Percentiles rank a stretch among this genome's conserved stretches.
These are phyloP conservation scores for Metarhizium album DNA, from an alignment of 2,329 filamentous ascomycete genomes.

Conservation along the genomic window DNA sequence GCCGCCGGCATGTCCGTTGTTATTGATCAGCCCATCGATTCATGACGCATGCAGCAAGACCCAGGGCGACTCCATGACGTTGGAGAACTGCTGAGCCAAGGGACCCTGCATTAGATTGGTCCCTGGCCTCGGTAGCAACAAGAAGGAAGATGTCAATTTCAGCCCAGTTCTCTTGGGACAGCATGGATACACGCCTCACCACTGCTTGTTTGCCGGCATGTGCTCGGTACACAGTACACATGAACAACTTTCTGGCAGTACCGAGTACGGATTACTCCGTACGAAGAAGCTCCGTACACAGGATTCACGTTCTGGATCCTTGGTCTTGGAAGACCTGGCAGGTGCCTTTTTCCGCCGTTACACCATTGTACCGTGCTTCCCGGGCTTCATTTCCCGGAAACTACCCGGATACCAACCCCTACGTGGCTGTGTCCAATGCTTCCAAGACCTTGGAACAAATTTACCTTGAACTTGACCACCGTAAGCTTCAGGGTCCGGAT, in stretches of 20 bases:
- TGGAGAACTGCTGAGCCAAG: background rate
- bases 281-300: too few relatives aligned
- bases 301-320: background rate
- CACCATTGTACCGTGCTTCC: background rate
- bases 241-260: background rate
- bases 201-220: background rate
- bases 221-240: background rate
- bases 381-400: conserved; percentile 6
- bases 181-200: background rate
- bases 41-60: background rate
- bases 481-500: background rate
- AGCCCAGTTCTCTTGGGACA: background rate
- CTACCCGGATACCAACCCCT: conserved; percentile 2
- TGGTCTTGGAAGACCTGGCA: conserved; percentile 1
- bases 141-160: background rate
- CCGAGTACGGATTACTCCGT: background rate
- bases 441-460: background rate
- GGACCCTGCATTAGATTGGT: too few relatives aligned
- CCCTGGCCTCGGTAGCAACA: background rate
- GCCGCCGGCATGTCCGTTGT: too few relatives aligned
- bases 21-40: too few relatives aligned
- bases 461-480: background rate
- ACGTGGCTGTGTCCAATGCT: background rate
- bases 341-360: background rate
- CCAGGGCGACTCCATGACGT: background rate